Base-by-base conservation (phyloP, 345 rosid genomes). In the Arabidopsis suecica region DNA sequence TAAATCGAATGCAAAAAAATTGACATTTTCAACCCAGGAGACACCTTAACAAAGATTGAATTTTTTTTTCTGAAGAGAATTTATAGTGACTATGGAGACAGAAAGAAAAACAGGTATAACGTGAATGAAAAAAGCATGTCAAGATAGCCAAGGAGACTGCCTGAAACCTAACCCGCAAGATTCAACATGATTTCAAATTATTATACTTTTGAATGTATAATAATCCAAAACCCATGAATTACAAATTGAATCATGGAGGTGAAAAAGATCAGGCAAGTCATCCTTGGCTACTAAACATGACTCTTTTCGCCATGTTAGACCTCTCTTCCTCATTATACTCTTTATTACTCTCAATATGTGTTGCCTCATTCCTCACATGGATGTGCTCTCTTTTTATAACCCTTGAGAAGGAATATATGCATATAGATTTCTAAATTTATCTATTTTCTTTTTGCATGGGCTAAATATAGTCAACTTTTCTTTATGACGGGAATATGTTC, bases 201-300 rank as follows among this genome's bases (percentile, higher is more conserved):
- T 69, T 50, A 75, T 57, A 67, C 73, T 48, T 28, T 59, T 4
- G 7, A 32, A 59, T 47, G 62, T 45, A 68, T 68, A 75, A 60
- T 50, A 60, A 68, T 50, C 44, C 38, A 10, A 49, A 75, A 47
- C n/a, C 5, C n/a, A 30, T 60, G n/a, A 61, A 49, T 41, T 45
- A 33, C 1, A 41, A 60, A 25, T 23, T 69, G 75, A 70, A 69
- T 69, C 66, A 5, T 77, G 59, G 63, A 69, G 42, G 67, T 56
- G 75, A 77, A 70, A 45, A 70, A 37, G 76, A 64, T 69, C 76
- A 77, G 71, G 80, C 80, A 77, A 77, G 80, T 70, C 76, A 77
- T 77, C 72, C 80, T 77, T 77, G 80, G 80, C 76, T 77, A 77
- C 66, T 70, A 77, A 77, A 77, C 71, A 70, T 40, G 45, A 77